These are phyloP conservation scores for Diaporthe sp. DNA, from an alignment of 2,329 filamentous ascomycete genomes.

Conservation along the genomic window DNA sequence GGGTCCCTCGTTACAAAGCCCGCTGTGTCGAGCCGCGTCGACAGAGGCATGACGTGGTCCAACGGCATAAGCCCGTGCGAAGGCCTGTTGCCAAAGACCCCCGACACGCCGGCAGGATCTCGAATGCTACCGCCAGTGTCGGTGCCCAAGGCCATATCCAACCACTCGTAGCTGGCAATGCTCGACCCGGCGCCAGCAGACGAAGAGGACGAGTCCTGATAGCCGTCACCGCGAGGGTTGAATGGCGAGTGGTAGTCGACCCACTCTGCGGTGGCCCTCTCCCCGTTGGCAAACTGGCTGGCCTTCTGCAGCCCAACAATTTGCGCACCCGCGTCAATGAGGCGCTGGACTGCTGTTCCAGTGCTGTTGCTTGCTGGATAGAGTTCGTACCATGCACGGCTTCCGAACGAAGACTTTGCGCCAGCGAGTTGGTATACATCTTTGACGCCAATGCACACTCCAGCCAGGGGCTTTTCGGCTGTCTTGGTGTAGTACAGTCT, in stretches of 20 bases:
- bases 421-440: not conserved
- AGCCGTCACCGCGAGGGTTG: not conserved
- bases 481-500: not conserved
- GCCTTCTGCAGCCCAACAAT: not conserved
- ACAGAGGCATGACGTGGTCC: not conserved
- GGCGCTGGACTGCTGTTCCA: not conserved
- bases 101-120: not conserved
- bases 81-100: not conserved
- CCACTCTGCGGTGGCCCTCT: not conserved
- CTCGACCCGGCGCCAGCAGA: not conserved
- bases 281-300: not conserved
- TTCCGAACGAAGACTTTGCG: not conserved
- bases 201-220: not conserved
- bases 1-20: not conserved
- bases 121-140: not conserved
- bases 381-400: not conserved
- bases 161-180: constrained; percentile 8
- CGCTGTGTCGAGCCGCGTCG: not conserved
- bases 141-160: not conserved
- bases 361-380: not conserved
- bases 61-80: not conserved
- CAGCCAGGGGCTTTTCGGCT: not conserved
- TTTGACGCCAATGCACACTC: not conserved
- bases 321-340: not conserved
- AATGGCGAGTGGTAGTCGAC: not conserved